Evolutionary conservation across 2,329 filamentous ascomycete species (phyloP).

Genomic region (Fusarium poae): DNA sequence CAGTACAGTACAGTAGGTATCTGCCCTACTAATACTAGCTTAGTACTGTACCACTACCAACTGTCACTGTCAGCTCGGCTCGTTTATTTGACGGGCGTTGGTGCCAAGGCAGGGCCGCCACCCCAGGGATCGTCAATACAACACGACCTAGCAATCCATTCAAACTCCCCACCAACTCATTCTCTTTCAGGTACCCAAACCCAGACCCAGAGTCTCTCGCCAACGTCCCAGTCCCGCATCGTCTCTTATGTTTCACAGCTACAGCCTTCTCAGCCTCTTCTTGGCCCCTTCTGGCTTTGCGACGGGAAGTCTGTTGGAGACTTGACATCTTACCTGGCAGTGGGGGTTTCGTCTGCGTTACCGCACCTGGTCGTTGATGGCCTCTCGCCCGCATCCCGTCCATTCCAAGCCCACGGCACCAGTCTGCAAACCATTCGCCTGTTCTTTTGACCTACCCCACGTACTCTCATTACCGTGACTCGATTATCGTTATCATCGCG

Average conservation of each 20-base stretch:
- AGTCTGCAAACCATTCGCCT: slow-evolving; percentile 31
- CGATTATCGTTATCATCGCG: slow-evolving; percentile 8
- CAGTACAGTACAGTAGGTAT: background rate
- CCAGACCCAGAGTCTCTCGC: slow-evolving; percentile 2
- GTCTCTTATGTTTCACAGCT: slow-evolving; percentile 39
- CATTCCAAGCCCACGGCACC: slow-evolving; percentile 21
- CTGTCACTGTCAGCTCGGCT: slow-evolving; percentile 27
- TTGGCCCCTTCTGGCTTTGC: slow-evolving; percentile 28
- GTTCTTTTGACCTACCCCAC: slow-evolving; percentile 20
- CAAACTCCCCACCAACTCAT: slow-evolving; percentile 22
- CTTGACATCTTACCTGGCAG: slow-evolving; percentile 5
- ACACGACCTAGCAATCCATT: background rate
- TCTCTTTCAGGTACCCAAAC: slow-evolving; percentile 7
- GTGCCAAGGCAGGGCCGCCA: slow-evolving; percentile 37
- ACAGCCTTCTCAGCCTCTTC: slow-evolving; percentile 39
- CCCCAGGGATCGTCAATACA: slow-evolving; percentile 32
- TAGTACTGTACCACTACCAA: background rate
- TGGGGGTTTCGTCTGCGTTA: slow-evolving; percentile 17
- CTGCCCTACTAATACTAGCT: background rate
- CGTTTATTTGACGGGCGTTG: slow-evolving; percentile 13
- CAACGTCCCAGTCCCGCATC: slow-evolving; percentile 17
- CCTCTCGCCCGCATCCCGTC: slow-evolving; percentile 22
- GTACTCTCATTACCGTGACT: slow-evolving; percentile 12
- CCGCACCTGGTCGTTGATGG: slow-evolving; percentile 29
- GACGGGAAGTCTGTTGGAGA: slow-evolving; percentile 25